Base-by-base conservation (phyloP, 345 rosid species). In the Acer saccharum region DNA sequence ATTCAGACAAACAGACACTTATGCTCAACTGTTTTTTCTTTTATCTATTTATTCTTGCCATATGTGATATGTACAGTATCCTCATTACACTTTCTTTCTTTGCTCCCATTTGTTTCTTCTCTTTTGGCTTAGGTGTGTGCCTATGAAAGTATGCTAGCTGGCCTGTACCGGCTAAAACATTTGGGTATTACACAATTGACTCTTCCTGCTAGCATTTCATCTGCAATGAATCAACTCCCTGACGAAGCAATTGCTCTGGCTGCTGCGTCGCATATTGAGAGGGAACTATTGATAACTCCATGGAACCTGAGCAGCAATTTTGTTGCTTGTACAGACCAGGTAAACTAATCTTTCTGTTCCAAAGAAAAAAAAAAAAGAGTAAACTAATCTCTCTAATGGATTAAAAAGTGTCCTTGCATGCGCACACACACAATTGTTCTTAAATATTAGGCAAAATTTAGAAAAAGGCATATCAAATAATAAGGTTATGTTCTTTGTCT, bases 131-230 rank as follows among this genome's bases (percentile, higher is more conserved):
- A 96, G 99, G 94, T 96, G 41, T 96, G 98, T 83, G 89, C 97
- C 71, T 91, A 91, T 81, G 99, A 96, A 86, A 96, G 99, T 81
- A 96, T 96, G 98, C 94, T 76, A 79, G 98, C 99, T 86, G 99
- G 95, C 82, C 80, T 92, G 46, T 94, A 91, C 82, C 92, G 88
- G 83, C 95, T 96, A 74, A 96, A 92, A 82, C 97, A 94, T 86
- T 86, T 91, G 84, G 99, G 99, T 80, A 96, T 96, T 77, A 87
- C 90, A 12, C 90, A 88, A 68, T 83, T 94, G 35, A 91, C 94
- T 50, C 84, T 86, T 58, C 97, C 96, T 68, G 86, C 92, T 80
- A 89, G 91, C 78, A 84, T 94, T 79, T 90, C 98, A 60, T 83
- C 84, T 64, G 98, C 99, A 76, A 82, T 89, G 95, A 91, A 92